A percentile compares a stretch with the other conserved stretches of the same genome.
Evolutionary conservation across 2,329 filamentous ascomycete species (phyloP).

Genomic region (Aspergillus sp.): DNA sequence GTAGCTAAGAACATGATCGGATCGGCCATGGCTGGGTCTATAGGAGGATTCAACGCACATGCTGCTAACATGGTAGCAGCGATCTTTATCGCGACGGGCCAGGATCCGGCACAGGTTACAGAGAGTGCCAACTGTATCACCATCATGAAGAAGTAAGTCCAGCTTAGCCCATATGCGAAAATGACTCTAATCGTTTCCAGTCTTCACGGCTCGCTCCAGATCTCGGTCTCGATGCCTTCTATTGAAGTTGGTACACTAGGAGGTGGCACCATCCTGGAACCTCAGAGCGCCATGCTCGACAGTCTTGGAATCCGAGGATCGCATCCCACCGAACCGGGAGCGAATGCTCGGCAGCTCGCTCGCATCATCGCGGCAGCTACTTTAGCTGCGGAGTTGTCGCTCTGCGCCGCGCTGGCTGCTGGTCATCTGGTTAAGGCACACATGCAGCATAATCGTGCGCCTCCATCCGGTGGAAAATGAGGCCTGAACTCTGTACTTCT

Average conservation of each 20-base stretch:
- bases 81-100: constrained; percentile 91
- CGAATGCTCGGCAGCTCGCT: constrained; percentile 86
- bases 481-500: not conserved
- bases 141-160: constrained; percentile 95
- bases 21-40: constrained; percentile 91
- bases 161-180: constrained; percentile 14
- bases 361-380: constrained; percentile 85
- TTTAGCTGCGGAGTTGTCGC: constrained; percentile 85
- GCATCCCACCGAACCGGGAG: constrained; percentile 87
- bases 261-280: constrained; percentile 94
- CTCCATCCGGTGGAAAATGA: not conserved
- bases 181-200: constrained; percentile 49
- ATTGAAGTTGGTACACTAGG: constrained; percentile 97
- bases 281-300: constrained; percentile 94
- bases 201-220: constrained; percentile 85
- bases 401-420: constrained; percentile 89
- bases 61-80: constrained; percentile 99
- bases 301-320: constrained; percentile 89
- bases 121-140: constrained; percentile 98
- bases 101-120: constrained; percentile 96
- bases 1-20: constrained; percentile 94
- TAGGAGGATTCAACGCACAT: constrained; percentile 97
- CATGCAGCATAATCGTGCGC: constrained; percentile 85
- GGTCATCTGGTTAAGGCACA: constrained; percentile 90
- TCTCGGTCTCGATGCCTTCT: constrained; percentile 98